phyloP scores from a whole-genome alignment of 23 red algal species.

The Chondrus crispus region DNA sequence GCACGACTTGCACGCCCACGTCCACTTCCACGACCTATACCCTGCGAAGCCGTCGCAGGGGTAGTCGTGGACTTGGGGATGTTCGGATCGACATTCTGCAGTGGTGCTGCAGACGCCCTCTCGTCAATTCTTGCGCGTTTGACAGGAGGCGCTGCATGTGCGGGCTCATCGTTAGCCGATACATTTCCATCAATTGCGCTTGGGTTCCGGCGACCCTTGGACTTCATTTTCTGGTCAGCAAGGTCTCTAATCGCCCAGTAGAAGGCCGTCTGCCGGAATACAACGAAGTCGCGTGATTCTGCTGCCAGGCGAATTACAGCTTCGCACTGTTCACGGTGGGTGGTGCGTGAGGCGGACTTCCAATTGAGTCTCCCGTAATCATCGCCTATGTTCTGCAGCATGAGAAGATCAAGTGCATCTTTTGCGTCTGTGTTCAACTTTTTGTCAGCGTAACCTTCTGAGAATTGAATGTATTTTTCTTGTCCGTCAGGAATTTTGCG shows the following conservation, averaged over 20 bases:
- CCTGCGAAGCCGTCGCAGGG: too few relatives aligned
- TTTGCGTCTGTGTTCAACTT: neutral
- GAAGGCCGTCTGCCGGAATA: neutral
- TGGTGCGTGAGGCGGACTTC: neutral
- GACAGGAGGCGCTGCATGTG: too few relatives aligned
- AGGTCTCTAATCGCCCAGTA: neutral
- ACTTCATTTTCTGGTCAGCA: slow-evolving; percentile 19
- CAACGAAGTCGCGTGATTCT: neutral
- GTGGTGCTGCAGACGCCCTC: too few relatives aligned
- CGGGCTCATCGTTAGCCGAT: too few relatives aligned
- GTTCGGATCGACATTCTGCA: too few relatives aligned
- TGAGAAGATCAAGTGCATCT: neutral
- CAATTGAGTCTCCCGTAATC: neutral
- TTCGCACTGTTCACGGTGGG: neutral
- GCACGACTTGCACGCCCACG: too few relatives aligned
- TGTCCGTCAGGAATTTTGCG: neutral
- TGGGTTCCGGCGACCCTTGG: too few relatives aligned
- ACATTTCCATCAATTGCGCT: too few relatives aligned
- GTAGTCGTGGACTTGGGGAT: too few relatives aligned
- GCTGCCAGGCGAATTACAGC: neutral
- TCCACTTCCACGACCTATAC: too few relatives aligned
- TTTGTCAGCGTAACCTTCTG: neutral
- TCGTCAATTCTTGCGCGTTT: too few relatives aligned
- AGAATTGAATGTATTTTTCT: slow-evolving; percentile 5
- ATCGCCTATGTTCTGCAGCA: neutral